Evolutionary conservation across 208 protist species (phyloP), one percentile per base, ranked within the genome.

Genomic region (Porcisia deanei): DNA sequence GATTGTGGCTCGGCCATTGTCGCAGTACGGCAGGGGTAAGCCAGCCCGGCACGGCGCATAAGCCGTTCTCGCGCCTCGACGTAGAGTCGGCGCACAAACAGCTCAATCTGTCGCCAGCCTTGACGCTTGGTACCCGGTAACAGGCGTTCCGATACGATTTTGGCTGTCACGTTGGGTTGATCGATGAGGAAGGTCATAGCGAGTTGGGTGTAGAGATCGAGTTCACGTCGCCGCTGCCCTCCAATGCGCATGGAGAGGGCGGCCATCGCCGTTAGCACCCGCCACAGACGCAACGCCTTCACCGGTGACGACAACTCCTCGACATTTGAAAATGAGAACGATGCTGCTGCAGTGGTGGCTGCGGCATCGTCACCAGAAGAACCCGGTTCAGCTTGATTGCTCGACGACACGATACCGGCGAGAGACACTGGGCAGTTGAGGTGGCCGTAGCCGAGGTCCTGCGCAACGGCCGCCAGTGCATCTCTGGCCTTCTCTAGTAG

Each of bases 71-170:
- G 77, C 5, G 85, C 80, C 65, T 92, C 86, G 37, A 92, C 84
- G 54, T 91, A 90, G 10, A 94, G 80, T 2, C 83, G 79, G 16
- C 86, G 84, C 54, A 87, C 75, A 25, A 88, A 72, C 54, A 81
- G 79, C 68, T 95, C 87, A 25, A 93, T 61, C 57, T 82, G 73
- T 3, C 76, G 45, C 88, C 91, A 95, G 20, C 91, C 85, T 12
- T 85, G 55, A 6, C 70, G 78, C 25, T 71, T 76, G 43, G 88
- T 77, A 65, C 86, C 90, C 16, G 90, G 90, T 63, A 94, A 78
- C 58, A 95, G 84, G 20, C 82, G 83, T 52, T 64, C 57, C 14
- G 74, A 64, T 39, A 84, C 86, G 52, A 95, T 77, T n/a, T 61
- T 78, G 0, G 82, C 88, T 4, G 88, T 84, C 14, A 78, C 43